These are phyloP conservation scores for Neopestalotiopsis rosae DNA, from an alignment of 2,329 filamentous ascomycete genomes.

Conservation along the genomic window DNA sequence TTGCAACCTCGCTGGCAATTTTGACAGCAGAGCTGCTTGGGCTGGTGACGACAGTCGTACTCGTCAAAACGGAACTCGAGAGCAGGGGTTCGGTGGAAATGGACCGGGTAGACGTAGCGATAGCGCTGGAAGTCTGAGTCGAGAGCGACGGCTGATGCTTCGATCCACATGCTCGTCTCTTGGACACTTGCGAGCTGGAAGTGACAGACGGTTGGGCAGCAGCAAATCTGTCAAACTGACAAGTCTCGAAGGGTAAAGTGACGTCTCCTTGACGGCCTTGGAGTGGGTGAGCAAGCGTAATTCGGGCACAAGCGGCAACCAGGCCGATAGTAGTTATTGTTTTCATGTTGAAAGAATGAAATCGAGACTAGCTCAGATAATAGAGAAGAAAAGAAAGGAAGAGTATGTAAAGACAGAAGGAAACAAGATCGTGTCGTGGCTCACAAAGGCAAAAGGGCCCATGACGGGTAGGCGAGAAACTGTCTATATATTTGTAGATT, in stretches of 20 bases:
- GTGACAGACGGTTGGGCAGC: not conserved
- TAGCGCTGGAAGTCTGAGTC: not conserved
- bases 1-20: not conserved
- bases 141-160: not conserved
- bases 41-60: not conserved
- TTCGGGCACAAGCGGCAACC: not conserved
- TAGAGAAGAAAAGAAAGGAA: not conserved
- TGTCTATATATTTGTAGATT: not conserved
- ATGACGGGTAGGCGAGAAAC: not conserved
- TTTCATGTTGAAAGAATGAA: constrained; percentile 12
- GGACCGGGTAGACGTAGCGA: not conserved
- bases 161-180: not conserved
- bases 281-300: constrained; percentile 9
- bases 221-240: constrained; percentile 8
- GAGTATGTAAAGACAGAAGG: not conserved
- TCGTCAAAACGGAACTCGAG: not conserved
- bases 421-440: not conserved
- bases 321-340: not conserved
- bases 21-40: not conserved
- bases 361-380: constrained; percentile 6
- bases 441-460: not conserved
- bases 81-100: not conserved
- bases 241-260: not conserved
- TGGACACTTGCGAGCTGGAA: not conserved
- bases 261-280: not conserved